These are phyloP conservation scores for Immersiporthe knoxdaviesiana DNA, from an alignment of 2,329 filamentous ascomycete species.

Conservation along the genomic window DNA sequence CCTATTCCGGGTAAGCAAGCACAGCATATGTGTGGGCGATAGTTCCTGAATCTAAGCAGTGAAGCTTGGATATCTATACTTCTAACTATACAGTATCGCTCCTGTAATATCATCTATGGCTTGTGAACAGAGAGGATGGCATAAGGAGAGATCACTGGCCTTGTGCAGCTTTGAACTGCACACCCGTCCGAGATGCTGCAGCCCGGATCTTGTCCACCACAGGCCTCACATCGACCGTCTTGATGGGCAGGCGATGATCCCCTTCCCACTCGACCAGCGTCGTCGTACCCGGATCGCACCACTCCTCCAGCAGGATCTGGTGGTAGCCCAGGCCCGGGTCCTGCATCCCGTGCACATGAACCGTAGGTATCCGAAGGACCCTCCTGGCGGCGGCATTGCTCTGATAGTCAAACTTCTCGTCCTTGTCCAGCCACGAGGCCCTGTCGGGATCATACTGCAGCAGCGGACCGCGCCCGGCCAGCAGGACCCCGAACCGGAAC, in stretches of 20 bases:
- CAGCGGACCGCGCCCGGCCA: conserved; percentile 39
- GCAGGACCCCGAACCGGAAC: conserved; percentile 38
- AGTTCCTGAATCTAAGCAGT: background rate
- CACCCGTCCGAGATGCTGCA: background rate
- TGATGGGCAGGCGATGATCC: conserved; percentile 71
- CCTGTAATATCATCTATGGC: background rate
- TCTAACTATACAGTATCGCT: background rate
- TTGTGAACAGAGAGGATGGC: too few species aligned
- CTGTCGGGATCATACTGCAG: conserved; percentile 24
- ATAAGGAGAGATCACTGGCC: background rate
- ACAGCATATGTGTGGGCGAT: background rate
- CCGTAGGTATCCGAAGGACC: conserved; percentile 59
- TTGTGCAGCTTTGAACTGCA: background rate
- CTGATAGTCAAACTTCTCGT: conserved; percentile 48
- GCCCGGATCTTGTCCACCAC: conserved; percentile 45
- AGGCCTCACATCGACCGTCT: conserved; percentile 63
- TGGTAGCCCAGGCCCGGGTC: conserved; percentile 65
- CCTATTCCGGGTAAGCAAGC: background rate
- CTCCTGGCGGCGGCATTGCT: conserved; percentile 49
- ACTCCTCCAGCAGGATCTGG: conserved; percentile 57
- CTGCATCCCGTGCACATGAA: conserved; percentile 69
- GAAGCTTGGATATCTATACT: background rate
- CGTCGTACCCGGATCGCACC: conserved; percentile 58
- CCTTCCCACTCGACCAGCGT: conserved; percentile 74
- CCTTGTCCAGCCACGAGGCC: conserved; percentile 36